Base-by-base conservation (phyloP, 192 early-diverging fungal genomes). In the Powellomyces hirtus region DNA sequence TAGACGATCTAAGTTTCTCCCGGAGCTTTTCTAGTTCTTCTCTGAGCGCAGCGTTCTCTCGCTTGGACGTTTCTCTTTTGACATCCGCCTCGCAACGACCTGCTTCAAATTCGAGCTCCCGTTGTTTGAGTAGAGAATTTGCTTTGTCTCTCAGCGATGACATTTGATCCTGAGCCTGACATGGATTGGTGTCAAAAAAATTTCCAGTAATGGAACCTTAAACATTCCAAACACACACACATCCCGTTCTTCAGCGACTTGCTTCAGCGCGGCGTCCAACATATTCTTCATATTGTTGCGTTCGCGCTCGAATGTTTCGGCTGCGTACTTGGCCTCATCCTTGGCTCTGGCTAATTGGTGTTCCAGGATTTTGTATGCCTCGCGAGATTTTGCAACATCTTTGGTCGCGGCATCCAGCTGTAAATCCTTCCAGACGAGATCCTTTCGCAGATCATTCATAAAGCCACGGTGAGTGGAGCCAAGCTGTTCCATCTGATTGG, bases 1-100 rank as follows among this genome's bases (percentile, higher is more conserved):
- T 35, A 24, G 71, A 8, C 10, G 62, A 42, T 59, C 66, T 60
- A 45, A 77, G 72, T 24, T 68, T 69, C 44, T 80, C 78, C 52
- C 74, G 75, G 7, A 24, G 53, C 58, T 77, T 76, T 18, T 76
- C 72, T 24, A 82, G 40, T 20, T 85, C 80, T 22, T 82, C 80
- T 34, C 80, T 16, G 8, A 85, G 64, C 16, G 75, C 53, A 8
- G 35, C 14, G 44, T 80, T 80, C 64, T 85, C 83, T 22, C 75
- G 73, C 29, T 66, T 73, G 31, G 77, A 42, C n/a, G 79, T 65
- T 34, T 80, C 71, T 5, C 70, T 55, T 44, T 77, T 55, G 20
- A 82, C 29, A 22, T 78, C 76, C 2, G 73, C 53, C 26, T 82
- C 78, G 29, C 70, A 62, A 13, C 57, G 36, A 10, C 53, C 40